Conservation (phyloP, 2,329 filamentous ascomycete genomes). For the Dactylellina leptospora region DNA sequence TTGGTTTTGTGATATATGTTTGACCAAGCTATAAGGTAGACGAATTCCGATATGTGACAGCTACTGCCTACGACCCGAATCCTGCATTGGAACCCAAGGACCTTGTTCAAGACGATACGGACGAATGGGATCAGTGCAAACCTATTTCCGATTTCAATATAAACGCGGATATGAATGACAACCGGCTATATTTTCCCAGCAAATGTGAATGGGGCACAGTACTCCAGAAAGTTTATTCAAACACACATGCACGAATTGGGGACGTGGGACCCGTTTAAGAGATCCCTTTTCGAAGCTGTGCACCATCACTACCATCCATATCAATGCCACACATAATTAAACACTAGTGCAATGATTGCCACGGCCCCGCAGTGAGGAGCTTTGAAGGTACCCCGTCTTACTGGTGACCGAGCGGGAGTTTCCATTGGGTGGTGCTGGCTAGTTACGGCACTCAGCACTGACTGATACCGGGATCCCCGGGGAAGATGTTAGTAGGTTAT, state of each 20-base stretch:
- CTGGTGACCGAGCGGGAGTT: no score
- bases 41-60: conserved; percentile 12
- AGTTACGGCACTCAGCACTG: conserved; percentile 19
- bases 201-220: neutral
- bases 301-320: neutral
- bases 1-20: conserved; percentile 24
- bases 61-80: conserved; percentile 23
- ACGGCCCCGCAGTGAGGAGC: no score
- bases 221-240: conserved; percentile 28
- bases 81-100: conserved; percentile 30
- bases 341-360: no score
- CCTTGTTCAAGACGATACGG: conserved; percentile 1
- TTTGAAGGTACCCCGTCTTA: no score
- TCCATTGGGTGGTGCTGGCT: conserved; percentile 10
- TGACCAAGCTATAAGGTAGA: neutral
- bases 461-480: conserved; percentile 35
- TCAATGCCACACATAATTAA: neutral
- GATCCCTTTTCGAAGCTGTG: no score
- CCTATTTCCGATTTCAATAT: neutral
- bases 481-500: conserved; percentile 23
- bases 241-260: conserved; percentile 17
- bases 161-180: no score
- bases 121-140: conserved; percentile 22
- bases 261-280: no score
- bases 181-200: conserved; percentile 13